Evolutionary conservation across 2,329 filamentous ascomycete genomes (phyloP).

Genomic region (Pseudogymnoascus sp.): DNA sequence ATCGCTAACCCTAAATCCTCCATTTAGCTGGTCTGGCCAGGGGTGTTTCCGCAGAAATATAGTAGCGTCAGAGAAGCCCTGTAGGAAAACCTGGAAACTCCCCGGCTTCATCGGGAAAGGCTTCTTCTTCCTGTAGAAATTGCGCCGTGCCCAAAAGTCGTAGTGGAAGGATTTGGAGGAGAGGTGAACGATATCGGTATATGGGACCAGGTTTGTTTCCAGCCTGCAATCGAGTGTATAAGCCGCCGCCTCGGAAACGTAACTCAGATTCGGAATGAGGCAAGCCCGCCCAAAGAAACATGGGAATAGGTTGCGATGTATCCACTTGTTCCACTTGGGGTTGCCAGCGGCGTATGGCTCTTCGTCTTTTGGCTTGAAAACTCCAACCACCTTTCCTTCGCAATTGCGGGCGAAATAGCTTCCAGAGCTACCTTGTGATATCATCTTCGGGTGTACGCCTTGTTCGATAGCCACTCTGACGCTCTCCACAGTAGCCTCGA

Average conservation of each 20-base stretch:
- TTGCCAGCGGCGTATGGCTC: constrained; percentile 96
- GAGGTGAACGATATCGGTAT: constrained; percentile 88
- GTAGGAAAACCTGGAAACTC: constrained; percentile 95
- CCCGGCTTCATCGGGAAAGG: constrained; percentile 81
- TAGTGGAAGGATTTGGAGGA: constrained; percentile 98
- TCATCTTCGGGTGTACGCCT: constrained; percentile 89
- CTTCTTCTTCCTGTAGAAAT: constrained; percentile 80
- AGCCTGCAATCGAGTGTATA: constrained; percentile 90
- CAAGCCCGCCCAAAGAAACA: constrained; percentile 94
- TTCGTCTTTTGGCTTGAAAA: constrained; percentile 98
- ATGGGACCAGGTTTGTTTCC: constrained; percentile 85
- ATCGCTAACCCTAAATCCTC: constrained; percentile 60
- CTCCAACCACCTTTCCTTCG: constrained; percentile 88
- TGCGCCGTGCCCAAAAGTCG: constrained; percentile 91
- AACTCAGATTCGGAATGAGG: constrained; percentile 93
- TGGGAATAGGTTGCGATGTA: constrained; percentile 93
- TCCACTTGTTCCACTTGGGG: constrained; percentile 99
- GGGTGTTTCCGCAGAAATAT: constrained; percentile 90
- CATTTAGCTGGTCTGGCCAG: constrained; percentile 76
- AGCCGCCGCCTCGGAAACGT: constrained; percentile 94
- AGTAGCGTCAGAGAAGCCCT: constrained; percentile 95
- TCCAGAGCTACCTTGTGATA: constrained; percentile 92
- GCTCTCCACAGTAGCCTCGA: constrained; percentile 81
- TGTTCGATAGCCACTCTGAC: constrained; percentile 85
- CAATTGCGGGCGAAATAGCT: constrained; percentile 94